Percentiles rank a stretch among this genome's conserved stretches.
Conservation (phyloP, 2,329 filamentous ascomycete genomes). For the Alternaria infectoria region DNA sequence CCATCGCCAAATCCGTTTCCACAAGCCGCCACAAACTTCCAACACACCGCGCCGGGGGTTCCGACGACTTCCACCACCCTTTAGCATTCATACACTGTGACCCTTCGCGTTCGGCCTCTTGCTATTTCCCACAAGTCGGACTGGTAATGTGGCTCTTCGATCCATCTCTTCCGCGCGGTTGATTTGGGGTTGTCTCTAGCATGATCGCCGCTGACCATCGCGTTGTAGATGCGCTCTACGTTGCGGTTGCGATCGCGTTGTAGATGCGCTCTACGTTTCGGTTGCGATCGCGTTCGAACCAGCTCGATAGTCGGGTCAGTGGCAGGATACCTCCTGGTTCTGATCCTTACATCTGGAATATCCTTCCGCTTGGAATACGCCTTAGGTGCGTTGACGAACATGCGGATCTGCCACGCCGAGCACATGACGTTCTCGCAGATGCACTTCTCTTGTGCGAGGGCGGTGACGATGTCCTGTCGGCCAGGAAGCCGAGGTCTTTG, state of each 20-base stretch:
- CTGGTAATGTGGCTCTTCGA: slow-evolving; percentile 36
- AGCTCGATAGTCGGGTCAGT: slow-evolving; percentile 30
- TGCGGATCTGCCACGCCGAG: slow-evolving; percentile 44
- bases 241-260: slow-evolving; percentile 18
- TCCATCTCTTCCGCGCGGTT: slow-evolving; percentile 45
- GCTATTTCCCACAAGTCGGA: slow-evolving; percentile 40
- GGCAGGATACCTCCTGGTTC: slow-evolving; percentile 35
- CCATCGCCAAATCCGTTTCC: background rate
- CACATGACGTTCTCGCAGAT: slow-evolving; percentile 47
- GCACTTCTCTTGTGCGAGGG: slow-evolving; percentile 43
- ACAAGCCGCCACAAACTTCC: background rate
- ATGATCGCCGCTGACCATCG: slow-evolving; percentile 38
- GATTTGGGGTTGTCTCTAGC: slow-evolving; percentile 40
- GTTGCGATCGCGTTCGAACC: slow-evolving; percentile 12
- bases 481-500: slow-evolving; percentile 33
- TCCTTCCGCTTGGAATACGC: slow-evolving; percentile 33
- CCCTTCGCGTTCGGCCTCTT: slow-evolving; percentile 37
- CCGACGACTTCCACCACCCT: background rate
- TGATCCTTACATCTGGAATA: slow-evolving; percentile 30
- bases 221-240: slow-evolving; percentile 42
- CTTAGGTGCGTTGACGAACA: slow-evolving; percentile 47
- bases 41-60: background rate
- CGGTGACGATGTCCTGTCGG: slow-evolving; percentile 36
- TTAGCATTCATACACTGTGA: background rate
- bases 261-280: background rate